Conservation (phyloP, 148 eudicot species). For the Amaranthus hypochondriacus region DNA sequence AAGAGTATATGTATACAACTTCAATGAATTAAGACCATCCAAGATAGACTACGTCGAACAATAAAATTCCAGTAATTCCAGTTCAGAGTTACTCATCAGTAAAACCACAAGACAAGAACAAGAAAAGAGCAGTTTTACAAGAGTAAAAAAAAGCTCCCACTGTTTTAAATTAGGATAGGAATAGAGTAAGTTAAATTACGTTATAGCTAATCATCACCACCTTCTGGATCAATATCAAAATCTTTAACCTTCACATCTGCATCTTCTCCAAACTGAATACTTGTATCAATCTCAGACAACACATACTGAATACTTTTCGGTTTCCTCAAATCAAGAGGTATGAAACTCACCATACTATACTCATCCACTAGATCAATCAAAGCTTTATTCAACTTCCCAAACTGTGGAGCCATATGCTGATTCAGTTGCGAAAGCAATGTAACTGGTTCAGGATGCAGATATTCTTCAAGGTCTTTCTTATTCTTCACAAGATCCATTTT, state of each 20-base stretch:
- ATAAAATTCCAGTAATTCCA: too few species aligned
- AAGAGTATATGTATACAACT: too few species aligned
- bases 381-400: slow-evolving; percentile 78
- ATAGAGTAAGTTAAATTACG: too few species aligned
- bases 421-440: slow-evolving; percentile 65
- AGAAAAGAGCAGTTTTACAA: too few species aligned
- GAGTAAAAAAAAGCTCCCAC: too few species aligned
- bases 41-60: too few species aligned
- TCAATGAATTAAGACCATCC: too few species aligned
- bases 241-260: slow-evolving; percentile 89
- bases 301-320: slow-evolving; percentile 68
- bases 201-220: slow-evolving; percentile 27
- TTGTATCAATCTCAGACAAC: slow-evolving; percentile 61
- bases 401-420: slow-evolving; percentile 71
- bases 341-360: slow-evolving; percentile 87
- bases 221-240: slow-evolving; percentile 69
- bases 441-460: slow-evolving; percentile 69
- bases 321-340: slow-evolving; percentile 86
- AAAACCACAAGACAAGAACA: too few species aligned
- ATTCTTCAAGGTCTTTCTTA: slow-evolving; percentile 73
- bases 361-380: slow-evolving; percentile 85
- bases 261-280: slow-evolving; percentile 86
- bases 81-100: too few species aligned
- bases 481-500: slow-evolving; percentile 95
- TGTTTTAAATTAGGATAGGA: too few species aligned